phyloP scores from a whole-genome alignment of 352 stramenopile genomes.

The Phytophthora palmivora region DNA sequence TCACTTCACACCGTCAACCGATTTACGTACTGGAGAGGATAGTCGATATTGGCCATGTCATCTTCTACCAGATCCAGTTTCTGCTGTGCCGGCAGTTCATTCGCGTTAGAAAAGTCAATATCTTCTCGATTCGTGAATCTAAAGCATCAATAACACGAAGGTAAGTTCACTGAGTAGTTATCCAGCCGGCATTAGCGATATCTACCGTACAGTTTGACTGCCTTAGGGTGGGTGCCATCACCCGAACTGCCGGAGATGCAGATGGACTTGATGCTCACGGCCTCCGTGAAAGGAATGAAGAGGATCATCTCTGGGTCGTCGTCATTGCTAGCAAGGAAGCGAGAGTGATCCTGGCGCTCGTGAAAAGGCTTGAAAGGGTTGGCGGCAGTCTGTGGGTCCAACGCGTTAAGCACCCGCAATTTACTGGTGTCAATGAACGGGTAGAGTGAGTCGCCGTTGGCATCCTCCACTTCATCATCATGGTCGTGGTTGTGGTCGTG shows the following conservation, averaged over 20 bases:
- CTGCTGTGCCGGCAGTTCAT: constrained; percentile 77
- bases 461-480: constrained; percentile 71
- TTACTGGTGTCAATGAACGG: constrained; percentile 90
- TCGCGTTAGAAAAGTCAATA: constrained; percentile 88
- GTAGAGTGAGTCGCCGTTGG: constrained; percentile 82
- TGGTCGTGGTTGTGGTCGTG: constrained; percentile 63
- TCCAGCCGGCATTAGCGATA: too few species aligned
- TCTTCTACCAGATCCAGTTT: constrained; percentile 83
- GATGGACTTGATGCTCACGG: constrained; percentile 90
- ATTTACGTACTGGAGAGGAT: constrained; percentile 71
- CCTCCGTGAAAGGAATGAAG: constrained; percentile 88
- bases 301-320: constrained; percentile 88
- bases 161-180: too few species aligned
- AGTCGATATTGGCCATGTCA: constrained; percentile 66
- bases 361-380: constrained; percentile 88
- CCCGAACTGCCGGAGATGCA: constrained; percentile 79
- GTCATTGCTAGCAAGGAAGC: constrained; percentile 79
- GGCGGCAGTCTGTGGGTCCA: constrained; percentile 60
- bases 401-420: constrained; percentile 79
- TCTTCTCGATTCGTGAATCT: constrained; percentile 86
- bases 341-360: constrained; percentile 69
- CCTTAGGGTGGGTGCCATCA: constrained; percentile 83
- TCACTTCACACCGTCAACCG: not conserved
- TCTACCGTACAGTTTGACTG: constrained; percentile 71
- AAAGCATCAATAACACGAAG: not conserved